Evolutionary conservation across 106 monocot species (phyloP).

Genomic region (Dendrobium nobile): DNA sequence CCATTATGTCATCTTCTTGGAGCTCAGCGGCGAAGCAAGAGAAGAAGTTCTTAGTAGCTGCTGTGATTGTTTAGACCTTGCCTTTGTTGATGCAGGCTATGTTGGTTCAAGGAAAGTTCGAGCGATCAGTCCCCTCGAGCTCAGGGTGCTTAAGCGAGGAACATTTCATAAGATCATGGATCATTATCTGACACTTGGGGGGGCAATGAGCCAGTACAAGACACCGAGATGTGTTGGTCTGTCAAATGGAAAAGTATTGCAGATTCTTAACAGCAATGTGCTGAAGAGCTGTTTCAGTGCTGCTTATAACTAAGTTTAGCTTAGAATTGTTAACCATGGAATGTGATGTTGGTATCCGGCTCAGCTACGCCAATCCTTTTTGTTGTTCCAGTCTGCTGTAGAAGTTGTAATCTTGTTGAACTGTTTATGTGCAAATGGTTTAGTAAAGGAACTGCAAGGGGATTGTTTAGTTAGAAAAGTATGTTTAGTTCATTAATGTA

Average conservation of each 20-base stretch:
- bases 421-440: background rate
- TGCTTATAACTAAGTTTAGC: constrained; percentile 35
- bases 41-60: constrained; percentile 54
- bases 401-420: background rate
- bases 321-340: background rate
- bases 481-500: background rate
- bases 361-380: background rate
- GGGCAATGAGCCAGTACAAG: constrained; percentile 79
- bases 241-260: constrained; percentile 39
- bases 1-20: constrained; percentile 88
- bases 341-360: background rate
- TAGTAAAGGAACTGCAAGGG: background rate
- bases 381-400: background rate
- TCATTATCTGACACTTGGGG: constrained; percentile 52
- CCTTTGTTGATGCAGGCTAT: constrained; percentile 72
- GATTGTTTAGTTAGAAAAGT: background rate
- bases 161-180: constrained; percentile 77
- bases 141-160: constrained; percentile 48
- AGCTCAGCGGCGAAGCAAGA: constrained; percentile 45
- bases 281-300: constrained; percentile 44
- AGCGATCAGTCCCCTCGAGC: constrained; percentile 62
- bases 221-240: constrained; percentile 45
- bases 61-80: constrained; percentile 56
- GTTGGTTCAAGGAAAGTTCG: constrained; percentile 45
- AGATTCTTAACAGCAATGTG: constrained; percentile 54